Evolutionary conservation across 75 land plant species (phyloP).

Genomic region (Cunninghamia lanceolata): DNA sequence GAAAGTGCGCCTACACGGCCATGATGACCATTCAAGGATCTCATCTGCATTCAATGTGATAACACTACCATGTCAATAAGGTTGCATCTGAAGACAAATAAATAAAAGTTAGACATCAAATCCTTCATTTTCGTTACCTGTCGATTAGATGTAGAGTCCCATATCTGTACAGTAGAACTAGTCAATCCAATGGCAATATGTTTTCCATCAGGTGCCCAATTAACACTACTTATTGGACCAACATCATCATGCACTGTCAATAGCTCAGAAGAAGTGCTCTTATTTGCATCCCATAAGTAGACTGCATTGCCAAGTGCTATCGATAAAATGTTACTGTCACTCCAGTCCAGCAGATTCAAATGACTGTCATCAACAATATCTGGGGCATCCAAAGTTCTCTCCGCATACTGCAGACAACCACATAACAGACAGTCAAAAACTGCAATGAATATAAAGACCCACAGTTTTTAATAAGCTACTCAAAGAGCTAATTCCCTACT

Average conservation of each 20-base stretch:
- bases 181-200: slow-evolving; percentile 71
- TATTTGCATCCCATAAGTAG: slow-evolving; percentile 73
- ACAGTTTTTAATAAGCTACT: too few species aligned
- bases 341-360: slow-evolving; percentile 83
- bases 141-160: slow-evolving; percentile 53
- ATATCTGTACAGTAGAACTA: slow-evolving; percentile 67
- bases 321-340: slow-evolving; percentile 60
- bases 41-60: slow-evolving; percentile 27
- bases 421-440: neutral
- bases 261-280: slow-evolving; percentile 60
- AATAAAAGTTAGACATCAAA: neutral
- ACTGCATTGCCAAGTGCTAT: slow-evolving; percentile 68
- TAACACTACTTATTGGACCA: slow-evolving; percentile 79
- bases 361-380: slow-evolving; percentile 81
- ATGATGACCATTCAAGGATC: slow-evolving; percentile 56
- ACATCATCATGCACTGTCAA: slow-evolving; percentile 54
- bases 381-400: slow-evolving; percentile 83
- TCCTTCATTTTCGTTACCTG: slow-evolving; percentile 7
- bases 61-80: neutral
- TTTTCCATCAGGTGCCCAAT: slow-evolving; percentile 80
- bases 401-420: too few species aligned
- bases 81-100: neutral
- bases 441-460: too few species aligned
- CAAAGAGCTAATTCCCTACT: too few species aligned
- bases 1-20: slow-evolving; percentile 57